A percentile compares a stretch with the other conserved stretches of the same genome.
Evolutionary conservation across 2,329 filamentous ascomycete species (phyloP).

Genomic region (Blastomyces percursus): DNA sequence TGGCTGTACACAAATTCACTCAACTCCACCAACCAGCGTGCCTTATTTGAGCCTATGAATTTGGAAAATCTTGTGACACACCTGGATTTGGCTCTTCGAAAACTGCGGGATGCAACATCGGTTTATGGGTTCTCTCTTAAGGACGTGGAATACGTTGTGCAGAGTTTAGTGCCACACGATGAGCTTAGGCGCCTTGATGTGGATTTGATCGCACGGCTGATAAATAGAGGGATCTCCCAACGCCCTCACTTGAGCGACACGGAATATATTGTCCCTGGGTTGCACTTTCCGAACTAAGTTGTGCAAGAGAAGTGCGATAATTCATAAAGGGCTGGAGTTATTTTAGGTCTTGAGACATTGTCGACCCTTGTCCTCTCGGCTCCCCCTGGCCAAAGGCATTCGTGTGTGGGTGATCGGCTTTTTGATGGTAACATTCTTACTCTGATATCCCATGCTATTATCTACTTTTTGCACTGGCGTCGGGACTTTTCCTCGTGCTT

Average conservation of each 20-base stretch:
- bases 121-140: neutral
- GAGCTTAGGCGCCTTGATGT: slow-evolving; percentile 9
- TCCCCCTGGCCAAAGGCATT: neutral
- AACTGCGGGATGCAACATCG: neutral
- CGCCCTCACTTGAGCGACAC: neutral
- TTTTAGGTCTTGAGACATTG: neutral
- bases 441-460: neutral
- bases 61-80: slow-evolving; percentile 9
- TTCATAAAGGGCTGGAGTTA: no score
- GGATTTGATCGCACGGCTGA: slow-evolving; percentile 8
- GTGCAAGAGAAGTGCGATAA: no score
- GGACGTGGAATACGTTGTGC: neutral
- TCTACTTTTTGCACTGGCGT: neutral
- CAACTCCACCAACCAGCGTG: neutral
- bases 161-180: neutral
- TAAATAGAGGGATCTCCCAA: slow-evolving; percentile 3
- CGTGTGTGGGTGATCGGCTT: neutral
- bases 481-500: neutral
- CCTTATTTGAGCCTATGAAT: slow-evolving; percentile 6
- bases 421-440: neutral
- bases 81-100: slow-evolving; percentile 7
- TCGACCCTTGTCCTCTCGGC: neutral
- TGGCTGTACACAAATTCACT: slow-evolving; percentile 11
- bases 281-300: no score
- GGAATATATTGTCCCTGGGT: no score